Base-by-base conservation (phyloP, 352 stramenopile species). In the Phytophthora tentaculata region DNA sequence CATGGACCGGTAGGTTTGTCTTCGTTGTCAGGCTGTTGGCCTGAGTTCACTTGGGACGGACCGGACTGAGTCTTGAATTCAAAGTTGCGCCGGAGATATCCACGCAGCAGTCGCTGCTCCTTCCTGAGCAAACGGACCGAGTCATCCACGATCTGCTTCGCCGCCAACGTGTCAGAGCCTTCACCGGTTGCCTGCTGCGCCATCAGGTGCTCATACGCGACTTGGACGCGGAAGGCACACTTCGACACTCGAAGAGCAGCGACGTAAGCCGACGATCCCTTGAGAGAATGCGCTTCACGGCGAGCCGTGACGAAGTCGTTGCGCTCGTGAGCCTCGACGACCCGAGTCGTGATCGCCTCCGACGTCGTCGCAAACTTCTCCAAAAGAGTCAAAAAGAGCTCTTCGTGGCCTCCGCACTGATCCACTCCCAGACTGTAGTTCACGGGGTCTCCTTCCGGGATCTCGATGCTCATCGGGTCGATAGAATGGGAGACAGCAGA, bases 1-100 rank as follows among this genome's bases (percentile, higher is more conserved):
- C 69, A 76, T 56, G 63, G 63, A 6, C 53, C 64, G 7, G 53
- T 57, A 44, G 54, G 35, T 58, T 57, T 69, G 20, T 67, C 64
- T 70, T 73, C 16, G 16, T 45, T 44, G 29, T 62, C 58, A 43
- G 35, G 24, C 28, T 49, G 47, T 37, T 70, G 39, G 10, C 14
- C 19, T 32, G 48, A 24, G 17, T 54, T 7, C 14, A 19, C 52
- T 55, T 62, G 28, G 10, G 39, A 50, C 14, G 22, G 9, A 23
- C 20, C 37, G 0, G 69, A 50, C 53, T 60, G n/a, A 29, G 39
- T 50, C 12, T 69, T 61, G 61, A 94, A 94, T 22, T 77, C 76
- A 51, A 92, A 94, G 65, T 94, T 94, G 53, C 86, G 86, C 4
- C 76, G 73, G 26, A 94, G 67, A 64, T 94, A 94, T n/a, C 86